These are phyloP conservation scores for Cordyceps javanica DNA, from an alignment of 2,329 filamentous ascomycete species.

Conservation along the genomic window DNA sequence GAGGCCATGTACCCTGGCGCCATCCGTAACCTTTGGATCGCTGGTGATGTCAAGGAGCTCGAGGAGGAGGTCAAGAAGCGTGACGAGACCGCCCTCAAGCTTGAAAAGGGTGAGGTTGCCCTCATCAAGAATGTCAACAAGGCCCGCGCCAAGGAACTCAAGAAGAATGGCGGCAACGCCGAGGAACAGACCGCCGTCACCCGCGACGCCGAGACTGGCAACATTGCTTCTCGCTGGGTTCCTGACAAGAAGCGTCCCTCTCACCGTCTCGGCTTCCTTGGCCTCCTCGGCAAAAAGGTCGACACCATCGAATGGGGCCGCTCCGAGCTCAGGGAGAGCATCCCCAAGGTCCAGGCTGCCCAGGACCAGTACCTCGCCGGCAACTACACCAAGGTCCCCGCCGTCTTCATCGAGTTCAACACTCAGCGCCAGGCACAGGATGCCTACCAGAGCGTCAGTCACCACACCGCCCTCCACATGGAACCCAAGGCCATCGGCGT, in stretches of 20 bases:
- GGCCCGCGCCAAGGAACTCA: conserved; percentile 28
- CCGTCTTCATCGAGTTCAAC: conserved; percentile 90
- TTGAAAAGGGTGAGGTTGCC: conserved; percentile 78
- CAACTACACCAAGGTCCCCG: conserved; percentile 57
- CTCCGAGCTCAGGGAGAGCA: conserved; percentile 45
- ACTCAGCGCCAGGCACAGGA: conserved; percentile 76
- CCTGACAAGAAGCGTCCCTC: conserved; percentile 61
- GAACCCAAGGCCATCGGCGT: conserved; percentile 78
- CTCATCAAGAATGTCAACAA: conserved; percentile 59
- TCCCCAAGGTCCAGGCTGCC: conserved; percentile 58
- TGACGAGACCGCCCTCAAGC: conserved; percentile 65
- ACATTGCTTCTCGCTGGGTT: conserved; percentile 60
- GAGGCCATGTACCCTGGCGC: conserved; percentile 70
- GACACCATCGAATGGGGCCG: conserved; percentile 86
- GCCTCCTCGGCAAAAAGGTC: conserved; percentile 60
- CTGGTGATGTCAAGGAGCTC: conserved; percentile 66
- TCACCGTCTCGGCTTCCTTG: conserved; percentile 58
- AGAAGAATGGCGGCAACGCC: conserved; percentile 24
- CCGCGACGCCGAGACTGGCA: conserved; percentile 59
- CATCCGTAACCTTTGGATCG: conserved; percentile 80
- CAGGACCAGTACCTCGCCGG: conserved; percentile 59
- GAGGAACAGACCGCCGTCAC: conserved; percentile 36
- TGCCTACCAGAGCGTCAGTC: conserved; percentile 75
- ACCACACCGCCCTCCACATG: conserved; percentile 79
- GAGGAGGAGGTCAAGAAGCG: conserved; percentile 72